Conservation (phyloP, 257 asterid species). For the Solanum virginianum region DNA sequence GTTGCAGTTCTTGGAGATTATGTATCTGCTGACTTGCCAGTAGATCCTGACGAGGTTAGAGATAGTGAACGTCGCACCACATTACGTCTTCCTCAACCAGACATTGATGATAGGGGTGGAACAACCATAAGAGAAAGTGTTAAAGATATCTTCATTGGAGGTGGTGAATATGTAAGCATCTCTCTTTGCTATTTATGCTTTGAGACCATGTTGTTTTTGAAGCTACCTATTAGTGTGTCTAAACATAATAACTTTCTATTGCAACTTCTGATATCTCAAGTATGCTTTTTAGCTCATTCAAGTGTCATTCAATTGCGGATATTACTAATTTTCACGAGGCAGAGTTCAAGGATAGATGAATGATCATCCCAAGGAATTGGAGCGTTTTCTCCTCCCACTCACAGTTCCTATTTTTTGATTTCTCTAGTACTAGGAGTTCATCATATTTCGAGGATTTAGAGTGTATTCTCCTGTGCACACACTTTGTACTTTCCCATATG, state of each 20-base stretch:
- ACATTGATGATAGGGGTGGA: slow-evolving; percentile 40
- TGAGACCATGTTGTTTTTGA: background rate
- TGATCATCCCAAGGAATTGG: background rate
- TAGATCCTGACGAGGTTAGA: slow-evolving; percentile 93
- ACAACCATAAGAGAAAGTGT: slow-evolving; percentile 85
- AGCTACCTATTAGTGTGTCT: background rate
- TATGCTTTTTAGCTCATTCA: background rate
- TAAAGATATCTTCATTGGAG: slow-evolving; percentile 80
- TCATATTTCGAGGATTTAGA: background rate
- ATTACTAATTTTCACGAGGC: background rate
- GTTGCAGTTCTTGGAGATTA: slow-evolving; percentile 95
- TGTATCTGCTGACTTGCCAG: slow-evolving; percentile 80
- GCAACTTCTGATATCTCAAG: background rate
- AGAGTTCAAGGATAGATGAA: background rate
- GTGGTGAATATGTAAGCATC: slow-evolving; percentile 80
- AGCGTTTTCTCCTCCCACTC: background rate
- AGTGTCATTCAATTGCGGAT: background rate
- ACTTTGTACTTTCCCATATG: background rate
- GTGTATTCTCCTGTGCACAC: background rate
- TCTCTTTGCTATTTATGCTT: background rate
- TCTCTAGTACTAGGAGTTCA: background rate
- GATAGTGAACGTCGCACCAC: slow-evolving; percentile 95
- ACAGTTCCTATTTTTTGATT: background rate
- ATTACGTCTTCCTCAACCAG: slow-evolving; percentile 81
- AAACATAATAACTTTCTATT: background rate